These are phyloP conservation scores for Yarrowia porcina DNA, from an alignment of 805 yeast genomes.

Conservation along the genomic window DNA sequence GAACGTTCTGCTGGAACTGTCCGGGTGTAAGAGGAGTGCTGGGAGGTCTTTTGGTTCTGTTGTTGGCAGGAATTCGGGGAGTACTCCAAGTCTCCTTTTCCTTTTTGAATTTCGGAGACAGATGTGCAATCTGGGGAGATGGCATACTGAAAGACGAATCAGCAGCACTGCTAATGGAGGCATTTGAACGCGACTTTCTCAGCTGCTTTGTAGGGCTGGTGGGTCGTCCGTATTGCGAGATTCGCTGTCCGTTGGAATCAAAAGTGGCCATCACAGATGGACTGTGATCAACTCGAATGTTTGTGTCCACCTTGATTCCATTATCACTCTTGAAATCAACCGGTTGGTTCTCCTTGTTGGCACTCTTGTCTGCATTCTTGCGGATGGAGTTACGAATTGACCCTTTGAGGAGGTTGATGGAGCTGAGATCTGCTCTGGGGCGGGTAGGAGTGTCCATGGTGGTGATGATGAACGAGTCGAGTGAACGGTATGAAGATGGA, in stretches of 20 bases:
- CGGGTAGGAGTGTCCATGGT: conserved; percentile 19
- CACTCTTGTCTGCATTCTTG: neutral
- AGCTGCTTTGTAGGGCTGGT: neutral
- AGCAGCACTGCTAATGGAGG: neutral
- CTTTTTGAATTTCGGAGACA: conserved; percentile 7
- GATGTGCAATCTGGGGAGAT: conserved; percentile 10
- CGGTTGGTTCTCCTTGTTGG: conserved; percentile 6
- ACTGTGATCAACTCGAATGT: neutral
- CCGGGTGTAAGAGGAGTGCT: conserved; percentile 16
- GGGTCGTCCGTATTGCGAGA: neutral
- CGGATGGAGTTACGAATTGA: conserved; percentile 6
- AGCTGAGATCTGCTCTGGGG: conserved; percentile 69
- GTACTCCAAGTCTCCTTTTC: neutral
- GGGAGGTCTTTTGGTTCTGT: conserved; percentile 3
- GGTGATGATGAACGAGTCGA: too few species aligned
- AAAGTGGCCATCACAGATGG: conserved; percentile 11
- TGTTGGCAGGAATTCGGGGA: neutral
- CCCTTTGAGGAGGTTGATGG: conserved; percentile 77
- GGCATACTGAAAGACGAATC: conserved; percentile 8
- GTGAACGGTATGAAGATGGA: neutral
- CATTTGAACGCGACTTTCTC: neutral
- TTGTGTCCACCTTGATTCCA: neutral
- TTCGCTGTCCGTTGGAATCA: neutral
- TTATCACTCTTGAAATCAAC: neutral
- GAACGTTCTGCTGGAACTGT: conserved; percentile 1